Evolutionary conservation across 2,329 filamentous ascomycete genomes (phyloP).

Genomic region (Cytospora leucostoma): DNA sequence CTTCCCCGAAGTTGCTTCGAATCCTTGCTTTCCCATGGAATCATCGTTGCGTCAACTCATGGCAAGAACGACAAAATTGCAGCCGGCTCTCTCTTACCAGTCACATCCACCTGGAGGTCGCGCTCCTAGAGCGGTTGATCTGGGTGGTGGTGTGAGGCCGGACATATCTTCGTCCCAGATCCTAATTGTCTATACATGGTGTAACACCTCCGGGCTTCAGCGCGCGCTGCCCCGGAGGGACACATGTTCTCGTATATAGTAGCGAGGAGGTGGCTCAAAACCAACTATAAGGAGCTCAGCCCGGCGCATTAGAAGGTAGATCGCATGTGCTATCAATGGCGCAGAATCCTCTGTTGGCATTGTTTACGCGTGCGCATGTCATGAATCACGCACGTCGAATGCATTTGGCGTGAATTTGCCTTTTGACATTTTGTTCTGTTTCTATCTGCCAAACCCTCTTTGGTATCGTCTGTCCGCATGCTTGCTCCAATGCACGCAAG

Average conservation of each 20-base stretch:
- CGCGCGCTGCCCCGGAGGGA: slow-evolving; percentile 7
- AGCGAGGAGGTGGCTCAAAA: background rate
- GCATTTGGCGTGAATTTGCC: background rate
- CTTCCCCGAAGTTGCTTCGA: slow-evolving; percentile 80
- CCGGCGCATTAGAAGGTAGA: slow-evolving; percentile 8
- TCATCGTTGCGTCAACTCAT: slow-evolving; percentile 68
- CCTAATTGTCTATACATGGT: background rate
- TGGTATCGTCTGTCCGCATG: slow-evolving; percentile 1
- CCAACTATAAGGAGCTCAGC: background rate
- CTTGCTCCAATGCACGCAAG: background rate
- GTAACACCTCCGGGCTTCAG: slow-evolving; percentile 2
- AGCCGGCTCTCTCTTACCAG: slow-evolving; percentile 58
- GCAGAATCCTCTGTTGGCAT: background rate
- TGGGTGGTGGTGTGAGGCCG: slow-evolving; percentile 43
- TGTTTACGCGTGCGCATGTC: background rate
- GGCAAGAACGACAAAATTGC: slow-evolving; percentile 80
- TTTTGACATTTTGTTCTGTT: background rate
- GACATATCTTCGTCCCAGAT: slow-evolving; percentile 42
- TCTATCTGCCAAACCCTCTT: slow-evolving; percentile 11
- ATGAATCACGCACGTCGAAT: background rate
- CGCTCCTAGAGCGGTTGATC: slow-evolving; percentile 43
- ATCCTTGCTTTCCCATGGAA: slow-evolving; percentile 56
- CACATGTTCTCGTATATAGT: background rate
- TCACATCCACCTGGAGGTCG: slow-evolving; percentile 43
- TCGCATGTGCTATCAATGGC: background rate